Conservation (phyloP, 257 asterid genomes). For the Nicotiana benthamiana region DNA sequence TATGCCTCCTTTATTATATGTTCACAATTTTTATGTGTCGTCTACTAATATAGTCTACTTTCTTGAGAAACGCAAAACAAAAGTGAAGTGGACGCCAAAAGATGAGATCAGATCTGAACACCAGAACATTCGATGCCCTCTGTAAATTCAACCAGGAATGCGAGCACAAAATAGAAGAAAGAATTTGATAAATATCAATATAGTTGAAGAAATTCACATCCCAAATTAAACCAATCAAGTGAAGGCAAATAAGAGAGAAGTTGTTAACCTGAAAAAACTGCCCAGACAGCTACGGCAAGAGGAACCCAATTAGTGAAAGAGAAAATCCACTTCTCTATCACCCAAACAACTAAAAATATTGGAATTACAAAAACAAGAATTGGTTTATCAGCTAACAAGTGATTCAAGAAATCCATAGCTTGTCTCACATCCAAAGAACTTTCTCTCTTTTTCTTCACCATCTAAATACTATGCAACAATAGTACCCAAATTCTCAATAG, state of each 20-base stretch:
- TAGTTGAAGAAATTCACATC: not conserved
- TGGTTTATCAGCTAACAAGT: constrained; percentile 61
- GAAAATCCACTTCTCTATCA: constrained; percentile 79
- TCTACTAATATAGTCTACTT: too few species aligned
- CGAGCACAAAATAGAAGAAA: too few species aligned
- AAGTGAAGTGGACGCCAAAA: too few species aligned
- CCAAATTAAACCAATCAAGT: not conserved
- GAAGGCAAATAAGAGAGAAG: not conserved
- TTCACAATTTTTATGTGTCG: too few species aligned
- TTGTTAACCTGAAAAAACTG: constrained; percentile 77
- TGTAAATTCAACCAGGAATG: too few species aligned
- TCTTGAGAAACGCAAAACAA: too few species aligned
- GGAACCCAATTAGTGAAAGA: constrained; percentile 85
- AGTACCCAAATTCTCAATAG: not conserved
- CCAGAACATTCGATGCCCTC: too few species aligned
- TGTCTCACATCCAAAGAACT: constrained; percentile 31
- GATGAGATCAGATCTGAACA: too few species aligned
- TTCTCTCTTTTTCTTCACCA: constrained; percentile 60
- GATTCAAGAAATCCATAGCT: constrained; percentile 41
- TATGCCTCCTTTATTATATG: too few species aligned
- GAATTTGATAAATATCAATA: not conserved
- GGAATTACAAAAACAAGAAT: constrained; percentile 56
- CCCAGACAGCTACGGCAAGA: constrained; percentile 77
- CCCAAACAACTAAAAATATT: constrained; percentile 56
- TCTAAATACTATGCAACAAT: constrained; percentile 3